Conservation (phyloP, 2,329 filamentous ascomycete species). For the Colletotrichum echinochloae region DNA sequence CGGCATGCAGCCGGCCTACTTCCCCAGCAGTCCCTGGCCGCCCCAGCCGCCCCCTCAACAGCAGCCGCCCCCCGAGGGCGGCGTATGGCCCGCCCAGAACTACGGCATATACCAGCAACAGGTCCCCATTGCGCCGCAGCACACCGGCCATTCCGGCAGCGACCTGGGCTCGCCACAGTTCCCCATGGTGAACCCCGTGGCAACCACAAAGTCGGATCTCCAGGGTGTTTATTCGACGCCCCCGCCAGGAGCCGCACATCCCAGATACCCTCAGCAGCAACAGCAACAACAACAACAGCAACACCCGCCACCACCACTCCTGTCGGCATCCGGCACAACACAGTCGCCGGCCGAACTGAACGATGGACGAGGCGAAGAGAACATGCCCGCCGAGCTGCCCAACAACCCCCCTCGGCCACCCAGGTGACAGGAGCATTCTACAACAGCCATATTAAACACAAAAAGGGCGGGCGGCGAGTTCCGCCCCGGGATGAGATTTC, state of each 20-base stretch:
- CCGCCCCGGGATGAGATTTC: background rate
- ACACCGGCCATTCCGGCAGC: conserved; percentile 37
- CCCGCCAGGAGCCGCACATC: conserved; percentile 25
- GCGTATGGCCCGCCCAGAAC: conserved; percentile 39
- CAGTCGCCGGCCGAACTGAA: conserved; percentile 37
- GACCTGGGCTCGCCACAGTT: conserved; percentile 39
- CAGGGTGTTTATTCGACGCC: conserved; percentile 28
- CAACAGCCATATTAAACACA: background rate
- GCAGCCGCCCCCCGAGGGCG: conserved; percentile 33
- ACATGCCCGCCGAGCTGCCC: conserved; percentile 39
- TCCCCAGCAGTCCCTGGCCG: conserved; percentile 33
- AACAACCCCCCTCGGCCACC: conserved; percentile 36
- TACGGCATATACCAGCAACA: conserved; percentile 42
- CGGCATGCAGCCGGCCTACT: conserved; percentile 35
- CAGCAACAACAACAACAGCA: conserved; percentile 11
- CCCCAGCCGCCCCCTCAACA: conserved; percentile 30
- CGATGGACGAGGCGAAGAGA: conserved; percentile 30
- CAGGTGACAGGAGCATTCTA: conserved; percentile 12
- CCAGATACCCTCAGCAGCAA: conserved; percentile 15
- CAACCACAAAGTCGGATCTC: conserved; percentile 33
- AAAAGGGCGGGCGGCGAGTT: background rate
- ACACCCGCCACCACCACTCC: background rate
- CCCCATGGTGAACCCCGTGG: conserved; percentile 39
- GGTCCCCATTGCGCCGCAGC: conserved; percentile 41
- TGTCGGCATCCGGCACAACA: conserved; percentile 11